These are phyloP conservation scores for Cylindrodendrum hubeiense DNA, from an alignment of 2,329 filamentous ascomycete genomes.

Conservation along the genomic window DNA sequence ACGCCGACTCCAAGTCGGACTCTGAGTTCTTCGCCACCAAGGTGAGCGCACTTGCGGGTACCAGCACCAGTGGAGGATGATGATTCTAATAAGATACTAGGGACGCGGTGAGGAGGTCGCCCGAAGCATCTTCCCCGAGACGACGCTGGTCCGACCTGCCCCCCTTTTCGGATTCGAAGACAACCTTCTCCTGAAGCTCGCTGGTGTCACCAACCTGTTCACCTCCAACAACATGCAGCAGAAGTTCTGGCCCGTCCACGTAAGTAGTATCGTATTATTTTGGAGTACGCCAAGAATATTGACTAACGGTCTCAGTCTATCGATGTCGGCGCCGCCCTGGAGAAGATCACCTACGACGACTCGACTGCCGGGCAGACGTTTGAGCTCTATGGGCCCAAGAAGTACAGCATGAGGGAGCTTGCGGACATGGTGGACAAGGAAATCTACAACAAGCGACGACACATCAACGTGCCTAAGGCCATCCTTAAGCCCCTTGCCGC, in stretches of 20 bases:
- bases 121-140: constrained; percentile 93
- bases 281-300: background rate
- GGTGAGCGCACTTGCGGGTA: constrained; percentile 56
- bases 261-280: constrained; percentile 54
- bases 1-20: constrained; percentile 81
- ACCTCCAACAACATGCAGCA: constrained; percentile 96
- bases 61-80: background rate
- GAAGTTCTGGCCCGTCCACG: constrained; percentile 91
- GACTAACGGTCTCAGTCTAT: constrained; percentile 70
- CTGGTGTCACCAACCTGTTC: constrained; percentile 82
- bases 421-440: constrained; percentile 90
- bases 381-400: constrained; percentile 92
- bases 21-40: constrained; percentile 95
- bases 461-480: constrained; percentile 89
- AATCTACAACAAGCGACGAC: constrained; percentile 88
- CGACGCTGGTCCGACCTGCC: constrained; percentile 93
- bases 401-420: constrained; percentile 92
- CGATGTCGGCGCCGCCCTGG: constrained; percentile 89
- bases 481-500: constrained; percentile 81
- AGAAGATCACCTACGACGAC: constrained; percentile 92
- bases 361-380: constrained; percentile 90
- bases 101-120: constrained; percentile 85
- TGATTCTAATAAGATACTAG: constrained; percentile 55
- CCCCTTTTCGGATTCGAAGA: constrained; percentile 97
- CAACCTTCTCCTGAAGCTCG: constrained; percentile 87